Evolutionary conservation across 2,329 filamentous ascomycete genomes (phyloP), one percentile per base, ranked within the genome.

Genomic region (Pseudogymnoascus sp.): DNA sequence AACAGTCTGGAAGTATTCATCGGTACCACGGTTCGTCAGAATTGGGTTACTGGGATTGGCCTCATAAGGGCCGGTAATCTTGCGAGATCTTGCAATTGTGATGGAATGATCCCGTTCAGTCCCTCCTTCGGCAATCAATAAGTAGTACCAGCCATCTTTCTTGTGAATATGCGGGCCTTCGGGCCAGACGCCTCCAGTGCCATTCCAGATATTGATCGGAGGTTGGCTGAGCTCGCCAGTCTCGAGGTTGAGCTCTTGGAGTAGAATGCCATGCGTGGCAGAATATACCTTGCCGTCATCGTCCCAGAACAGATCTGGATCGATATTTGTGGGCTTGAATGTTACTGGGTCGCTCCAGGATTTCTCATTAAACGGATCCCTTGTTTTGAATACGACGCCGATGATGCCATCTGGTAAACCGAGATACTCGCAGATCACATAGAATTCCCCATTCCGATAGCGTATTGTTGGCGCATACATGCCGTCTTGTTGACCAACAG

Each of bases 321-420:
- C 85, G 67, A 88, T 87, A 1, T 84, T 84, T 0, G 82, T 86
- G 0, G 82, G 83, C 69, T 86, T 87, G 69, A 79, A 76, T 68
- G 83, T 84, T 5, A 83, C 70, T 0, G 84, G 84, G 60, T 87
- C 84, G 0, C 82, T 84, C 85, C 85, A 87, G 0, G 84, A 84
- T 0, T 84, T 85, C 38, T 82, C 78, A 62, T 87, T 82, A 4
- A 74, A 67, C 0, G 78, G 74, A 80, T 84, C 75, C 9, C 76
- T 74, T 0, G 80, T 83, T 65, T 75, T 78, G 49, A 56, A 56
- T 34, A 56, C 28, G 21, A 56, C 49, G 16, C 25, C 49, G 9
- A 34, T 34, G 5, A 34, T 56, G 25, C 49, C 49, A 5, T 18
- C 49, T 14, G 25, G n/a, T 56, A 34, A n/a, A 56, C 49, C 49